Evolutionary conservation across 768 basidiomycete genomes (phyloP).

Genomic region (Piloderma croceum): DNA sequence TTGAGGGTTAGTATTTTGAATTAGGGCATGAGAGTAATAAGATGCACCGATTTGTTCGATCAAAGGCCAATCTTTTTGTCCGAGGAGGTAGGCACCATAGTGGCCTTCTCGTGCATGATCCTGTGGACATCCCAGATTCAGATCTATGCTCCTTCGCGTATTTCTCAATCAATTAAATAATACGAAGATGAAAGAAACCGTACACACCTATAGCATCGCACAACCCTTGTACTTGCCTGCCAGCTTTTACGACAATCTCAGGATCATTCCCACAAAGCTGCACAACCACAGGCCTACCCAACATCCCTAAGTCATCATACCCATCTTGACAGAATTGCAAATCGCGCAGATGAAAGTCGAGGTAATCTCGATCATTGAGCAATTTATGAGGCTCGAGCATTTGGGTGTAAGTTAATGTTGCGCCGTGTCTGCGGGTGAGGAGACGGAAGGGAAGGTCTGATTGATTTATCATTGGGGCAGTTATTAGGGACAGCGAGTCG

Average conservation of each 20-base stretch:
- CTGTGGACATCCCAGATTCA: constrained; percentile 81
- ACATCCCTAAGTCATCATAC: constrained; percentile 21
- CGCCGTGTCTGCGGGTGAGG: constrained; percentile 55
- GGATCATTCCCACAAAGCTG: constrained; percentile 73
- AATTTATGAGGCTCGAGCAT: constrained; percentile 66
- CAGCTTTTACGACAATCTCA: constrained; percentile 54
- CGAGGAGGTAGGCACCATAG: constrained; percentile 72
- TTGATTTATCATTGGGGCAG: constrained; percentile 78
- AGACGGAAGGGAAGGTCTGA: constrained; percentile 71
- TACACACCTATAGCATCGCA: constrained; percentile 68
- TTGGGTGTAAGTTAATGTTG: constrained; percentile 69
- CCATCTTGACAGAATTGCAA: constrained; percentile 30
- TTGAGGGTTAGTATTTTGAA: neutral
- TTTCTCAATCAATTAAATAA: constrained; percentile 1
- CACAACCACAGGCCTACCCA: constrained; percentile 49
- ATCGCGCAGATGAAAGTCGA: constrained; percentile 57
- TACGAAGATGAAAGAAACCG: neutral
- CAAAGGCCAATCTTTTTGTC: constrained; percentile 65
- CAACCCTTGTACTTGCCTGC: constrained; percentile 47
- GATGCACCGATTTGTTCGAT: constrained; percentile 56
- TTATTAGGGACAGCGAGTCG: constrained; percentile 33
- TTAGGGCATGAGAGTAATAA: neutral
- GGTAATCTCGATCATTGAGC: constrained; percentile 57
- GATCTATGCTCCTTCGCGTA: constrained; percentile 39
- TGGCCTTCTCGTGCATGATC: constrained; percentile 60